Percentiles rank a stretch among this genome's conserved stretches.
Evolutionary conservation across 108 stramenopile species (phyloP).

Genomic region (Cyclotella kingstonii): DNA sequence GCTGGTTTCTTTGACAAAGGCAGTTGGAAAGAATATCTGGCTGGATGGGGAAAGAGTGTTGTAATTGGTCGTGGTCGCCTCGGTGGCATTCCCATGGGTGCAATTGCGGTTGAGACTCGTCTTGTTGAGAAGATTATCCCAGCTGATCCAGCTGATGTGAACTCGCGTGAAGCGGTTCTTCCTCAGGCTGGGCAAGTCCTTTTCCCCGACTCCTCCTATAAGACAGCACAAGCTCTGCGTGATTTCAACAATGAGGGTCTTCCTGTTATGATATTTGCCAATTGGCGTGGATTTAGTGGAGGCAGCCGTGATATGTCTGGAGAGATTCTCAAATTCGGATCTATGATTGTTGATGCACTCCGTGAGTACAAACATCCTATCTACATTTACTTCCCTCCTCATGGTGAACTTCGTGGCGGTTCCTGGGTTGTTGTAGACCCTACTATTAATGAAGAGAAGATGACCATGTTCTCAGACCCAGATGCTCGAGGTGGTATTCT

Average conservation of each 20-base stretch:
- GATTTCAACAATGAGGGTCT: slow-evolving; percentile 98
- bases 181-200: slow-evolving; percentile 96
- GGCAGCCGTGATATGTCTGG: slow-evolving; percentile 98
- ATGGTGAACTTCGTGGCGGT: slow-evolving; percentile 97
- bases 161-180: slow-evolving; percentile 92
- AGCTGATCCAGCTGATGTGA: slow-evolving; percentile 96
- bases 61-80: slow-evolving; percentile 95
- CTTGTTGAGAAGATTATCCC: slow-evolving; percentile 92
- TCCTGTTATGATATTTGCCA: slow-evolving; percentile 98
- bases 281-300: slow-evolving; percentile 98
- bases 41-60: slow-evolving; percentile 97
- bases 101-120: slow-evolving; percentile 96
- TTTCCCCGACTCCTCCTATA: slow-evolving; percentile 98
- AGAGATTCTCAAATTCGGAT: slow-evolving; percentile 97
- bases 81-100: slow-evolving; percentile 97
- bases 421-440: slow-evolving; percentile 99
- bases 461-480: slow-evolving; percentile 98
- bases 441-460: slow-evolving; percentile 96
- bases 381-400: slow-evolving; percentile 97
- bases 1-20: slow-evolving; percentile 95
- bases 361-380: slow-evolving; percentile 95
- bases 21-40: slow-evolving; percentile 93
- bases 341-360: slow-evolving; percentile 98
- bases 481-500: slow-evolving; percentile 97
- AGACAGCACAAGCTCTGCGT: slow-evolving; percentile 94